Conservation (phyloP, 129 eudicot genomes). For the Ambrosia artemisiifolia region DNA sequence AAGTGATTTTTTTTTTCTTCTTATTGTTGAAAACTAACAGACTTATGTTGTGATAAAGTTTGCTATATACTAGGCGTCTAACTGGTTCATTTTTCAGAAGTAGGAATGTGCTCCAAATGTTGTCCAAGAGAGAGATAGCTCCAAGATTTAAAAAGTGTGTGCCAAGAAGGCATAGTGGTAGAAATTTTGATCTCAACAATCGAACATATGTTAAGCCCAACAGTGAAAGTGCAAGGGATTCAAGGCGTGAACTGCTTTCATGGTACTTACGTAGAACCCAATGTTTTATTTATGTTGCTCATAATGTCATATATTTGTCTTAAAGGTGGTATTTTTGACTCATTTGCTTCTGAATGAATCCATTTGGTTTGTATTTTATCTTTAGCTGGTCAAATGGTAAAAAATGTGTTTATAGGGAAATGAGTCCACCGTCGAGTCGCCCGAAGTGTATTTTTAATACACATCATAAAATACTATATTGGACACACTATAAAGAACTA, state of each 20-base stretch:
- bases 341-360: not conserved
- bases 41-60: not conserved
- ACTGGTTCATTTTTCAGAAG: slow-evolving; percentile 26
- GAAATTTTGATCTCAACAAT: slow-evolving; percentile 19
- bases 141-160: slow-evolving; percentile 43
- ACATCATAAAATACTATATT: not conserved
- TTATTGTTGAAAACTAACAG: not conserved
- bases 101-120: slow-evolving; percentile 49
- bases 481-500: not conserved
- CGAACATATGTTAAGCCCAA: slow-evolving; percentile 28
- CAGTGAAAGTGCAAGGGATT: slow-evolving; percentile 43
- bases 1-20: not conserved
- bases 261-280: slow-evolving; percentile 35
- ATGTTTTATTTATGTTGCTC: not conserved
- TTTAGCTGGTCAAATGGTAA: not conserved
- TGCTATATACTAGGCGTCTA: slow-evolving; percentile 9
- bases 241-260: slow-evolving; percentile 59
- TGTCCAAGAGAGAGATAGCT: slow-evolving; percentile 54
- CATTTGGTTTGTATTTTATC: not conserved
- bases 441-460: not conserved
- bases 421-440: not conserved
- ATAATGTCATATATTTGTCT: not conserved
- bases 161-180: slow-evolving; percentile 39
- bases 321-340: not conserved
- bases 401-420: not conserved